Conservation (phyloP, 2,329 filamentous ascomycete genomes). For the Colletotrichum caudatum region DNA sequence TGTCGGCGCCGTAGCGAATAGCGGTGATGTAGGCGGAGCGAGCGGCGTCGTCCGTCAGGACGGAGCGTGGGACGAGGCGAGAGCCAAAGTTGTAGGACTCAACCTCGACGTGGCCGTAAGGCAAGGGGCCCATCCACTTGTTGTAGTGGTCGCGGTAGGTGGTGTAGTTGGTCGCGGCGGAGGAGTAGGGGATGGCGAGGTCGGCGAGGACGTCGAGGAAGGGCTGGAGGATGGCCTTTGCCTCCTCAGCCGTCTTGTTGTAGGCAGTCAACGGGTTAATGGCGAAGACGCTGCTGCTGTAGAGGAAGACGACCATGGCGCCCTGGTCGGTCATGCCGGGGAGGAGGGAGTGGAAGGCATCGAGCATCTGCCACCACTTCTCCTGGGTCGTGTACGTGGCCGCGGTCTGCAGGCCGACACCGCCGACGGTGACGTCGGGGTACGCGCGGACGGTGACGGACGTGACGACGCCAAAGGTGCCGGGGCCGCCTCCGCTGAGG, state of each 20-base stretch:
- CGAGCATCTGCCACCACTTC: conserved; percentile 62
- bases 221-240: conserved; percentile 59
- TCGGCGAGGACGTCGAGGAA: conserved; percentile 56
- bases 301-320: conserved; percentile 61
- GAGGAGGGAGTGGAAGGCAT: conserved; percentile 56
- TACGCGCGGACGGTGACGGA: conserved; percentile 67
- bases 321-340: conserved; percentile 63
- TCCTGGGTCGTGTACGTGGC: conserved; percentile 47
- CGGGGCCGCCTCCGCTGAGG: conserved; percentile 68
- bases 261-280: conserved; percentile 62
- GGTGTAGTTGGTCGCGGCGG: conserved; percentile 43
- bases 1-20: conserved; percentile 40
- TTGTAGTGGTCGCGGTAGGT: conserved; percentile 58
- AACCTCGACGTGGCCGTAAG: conserved; percentile 62
- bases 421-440: conserved; percentile 56
- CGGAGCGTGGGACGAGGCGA: conserved; percentile 56
- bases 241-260: conserved; percentile 56
- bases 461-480: conserved; percentile 68
- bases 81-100: conserved; percentile 56
- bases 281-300: conserved; percentile 60
- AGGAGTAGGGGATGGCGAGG: conserved; percentile 49
- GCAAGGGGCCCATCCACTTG: conserved; percentile 57
- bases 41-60: conserved; percentile 50
- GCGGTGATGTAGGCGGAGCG: conserved; percentile 36
- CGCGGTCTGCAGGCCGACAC: conserved; percentile 54